These are phyloP conservation scores for Haematococcus lacustris DNA, from an alignment of 139 green algal species.

Conservation along the genomic window DNA sequence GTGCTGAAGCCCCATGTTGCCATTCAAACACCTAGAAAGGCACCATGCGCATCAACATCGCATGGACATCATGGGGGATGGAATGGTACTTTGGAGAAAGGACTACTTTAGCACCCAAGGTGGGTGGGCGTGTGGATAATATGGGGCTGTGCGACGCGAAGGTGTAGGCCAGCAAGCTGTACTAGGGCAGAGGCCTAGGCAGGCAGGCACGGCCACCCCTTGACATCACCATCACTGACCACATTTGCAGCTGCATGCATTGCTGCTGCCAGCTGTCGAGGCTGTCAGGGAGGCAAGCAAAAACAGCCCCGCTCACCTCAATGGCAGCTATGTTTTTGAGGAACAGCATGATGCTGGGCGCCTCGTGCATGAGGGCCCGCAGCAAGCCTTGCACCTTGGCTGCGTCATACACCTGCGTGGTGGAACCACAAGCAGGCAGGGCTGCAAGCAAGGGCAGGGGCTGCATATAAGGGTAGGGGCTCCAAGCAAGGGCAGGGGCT, in stretches of 20 bases:
- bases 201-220: not conserved
- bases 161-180: not conserved
- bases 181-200: not conserved
- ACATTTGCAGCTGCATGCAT: not conserved
- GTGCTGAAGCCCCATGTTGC: constrained; percentile 10
- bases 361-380: constrained; percentile 41
- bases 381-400: constrained; percentile 43
- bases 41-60: not conserved
- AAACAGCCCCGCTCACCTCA: constrained; percentile 19
- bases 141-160: too few species aligned
- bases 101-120: too few species aligned
- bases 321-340: constrained; percentile 44
- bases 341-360: constrained; percentile 51
- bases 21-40: constrained; percentile 21
- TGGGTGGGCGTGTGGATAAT: too few species aligned
- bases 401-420: constrained; percentile 44
- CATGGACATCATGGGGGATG: not conserved
- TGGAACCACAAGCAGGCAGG: not conserved
- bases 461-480: too few species aligned
- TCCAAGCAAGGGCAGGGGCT: too few species aligned
- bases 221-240: not conserved
- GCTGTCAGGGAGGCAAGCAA: not conserved
- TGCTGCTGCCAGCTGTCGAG: not conserved
- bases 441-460: not conserved
- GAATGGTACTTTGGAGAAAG: not conserved